Percentiles rank a stretch among this genome's conserved stretches.
These are phyloP conservation scores for Jackrogersella minutella DNA, from an alignment of 495 filamentous ascomycete species.

Conservation along the genomic window DNA sequence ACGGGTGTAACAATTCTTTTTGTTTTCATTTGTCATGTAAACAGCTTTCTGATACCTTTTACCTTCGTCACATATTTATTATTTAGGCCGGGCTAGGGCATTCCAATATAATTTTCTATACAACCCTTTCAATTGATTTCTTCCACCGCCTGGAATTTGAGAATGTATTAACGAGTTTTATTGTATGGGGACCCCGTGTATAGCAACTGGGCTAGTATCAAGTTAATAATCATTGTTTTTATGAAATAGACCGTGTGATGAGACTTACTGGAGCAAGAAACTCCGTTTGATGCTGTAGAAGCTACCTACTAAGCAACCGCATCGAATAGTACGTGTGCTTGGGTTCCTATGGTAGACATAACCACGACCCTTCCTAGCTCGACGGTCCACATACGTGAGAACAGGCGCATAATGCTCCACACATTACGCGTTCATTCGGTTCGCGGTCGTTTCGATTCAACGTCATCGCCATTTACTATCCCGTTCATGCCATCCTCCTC, in stretches of 20 bases:
- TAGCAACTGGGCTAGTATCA: neutral
- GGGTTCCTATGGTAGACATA: neutral
- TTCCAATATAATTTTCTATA: conserved; percentile 7
- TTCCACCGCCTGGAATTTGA: neutral
- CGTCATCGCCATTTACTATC: conserved; percentile 41
- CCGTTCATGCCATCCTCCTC: conserved; percentile 45
- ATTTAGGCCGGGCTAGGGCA: neutral
- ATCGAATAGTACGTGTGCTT: neutral
- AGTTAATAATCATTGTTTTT: neutral
- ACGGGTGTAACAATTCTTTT: neutral
- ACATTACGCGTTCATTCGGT: conserved; percentile 41
- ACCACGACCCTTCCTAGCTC: too few species aligned
- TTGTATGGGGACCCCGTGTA: neutral
- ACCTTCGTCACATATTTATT: conserved; percentile 7
- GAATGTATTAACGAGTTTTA: neutral
- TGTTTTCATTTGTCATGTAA: conserved; percentile 14
- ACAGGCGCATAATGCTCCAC: neutral
- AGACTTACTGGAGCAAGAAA: neutral
- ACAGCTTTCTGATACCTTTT: conserved; percentile 23
- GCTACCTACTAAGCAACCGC: neutral
- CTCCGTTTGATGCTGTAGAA: neutral
- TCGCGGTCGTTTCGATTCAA: conserved; percentile 51
- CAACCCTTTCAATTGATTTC: neutral
- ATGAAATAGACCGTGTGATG: too few species aligned
- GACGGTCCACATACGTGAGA: neutral